phyloP scores from a whole-genome alignment of 768 basidiomycete species.

The Mycena capillaripes region DNA sequence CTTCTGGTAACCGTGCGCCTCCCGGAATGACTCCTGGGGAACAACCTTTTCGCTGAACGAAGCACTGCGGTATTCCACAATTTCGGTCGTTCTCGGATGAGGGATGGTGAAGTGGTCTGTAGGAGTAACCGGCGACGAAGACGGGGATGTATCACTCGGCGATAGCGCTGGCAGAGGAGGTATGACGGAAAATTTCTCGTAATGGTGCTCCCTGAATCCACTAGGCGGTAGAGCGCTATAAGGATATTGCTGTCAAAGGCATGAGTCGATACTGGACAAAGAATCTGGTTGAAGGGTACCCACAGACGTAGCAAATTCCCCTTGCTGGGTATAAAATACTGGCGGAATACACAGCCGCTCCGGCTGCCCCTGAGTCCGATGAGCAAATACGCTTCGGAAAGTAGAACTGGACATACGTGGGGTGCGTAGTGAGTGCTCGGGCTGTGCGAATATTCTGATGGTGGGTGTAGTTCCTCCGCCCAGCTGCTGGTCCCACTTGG shows the following conservation, averaged over 20 bases:
- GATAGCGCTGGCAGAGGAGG: background rate
- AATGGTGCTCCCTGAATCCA: background rate
- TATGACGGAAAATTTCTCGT: background rate
- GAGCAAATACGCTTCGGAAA: background rate
- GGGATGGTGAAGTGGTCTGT: background rate
- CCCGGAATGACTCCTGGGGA: background rate
- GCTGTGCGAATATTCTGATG: background rate
- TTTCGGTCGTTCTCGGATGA: background rate
- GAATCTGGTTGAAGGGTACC: background rate
- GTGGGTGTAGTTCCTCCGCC: background rate
- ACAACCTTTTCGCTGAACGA: background rate
- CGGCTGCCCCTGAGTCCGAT: background rate
- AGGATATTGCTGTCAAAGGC: background rate
- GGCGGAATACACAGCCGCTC: background rate
- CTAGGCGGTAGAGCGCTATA: background rate
- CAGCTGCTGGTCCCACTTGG: conserved; percentile 26
- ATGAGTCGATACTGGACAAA: background rate
- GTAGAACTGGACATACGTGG: background rate
- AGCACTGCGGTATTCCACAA: background rate
- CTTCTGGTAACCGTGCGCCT: background rate
- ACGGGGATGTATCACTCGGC: background rate
- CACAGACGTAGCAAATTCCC: background rate
- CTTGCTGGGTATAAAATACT: background rate
- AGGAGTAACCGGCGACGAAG: conserved; percentile 10
- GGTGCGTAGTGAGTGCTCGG: background rate